Percentiles rank a stretch among this genome's conserved stretches.
Conservation (phyloP, 2,329 filamentous ascomycete genomes). For the Penicillium sp. region DNA sequence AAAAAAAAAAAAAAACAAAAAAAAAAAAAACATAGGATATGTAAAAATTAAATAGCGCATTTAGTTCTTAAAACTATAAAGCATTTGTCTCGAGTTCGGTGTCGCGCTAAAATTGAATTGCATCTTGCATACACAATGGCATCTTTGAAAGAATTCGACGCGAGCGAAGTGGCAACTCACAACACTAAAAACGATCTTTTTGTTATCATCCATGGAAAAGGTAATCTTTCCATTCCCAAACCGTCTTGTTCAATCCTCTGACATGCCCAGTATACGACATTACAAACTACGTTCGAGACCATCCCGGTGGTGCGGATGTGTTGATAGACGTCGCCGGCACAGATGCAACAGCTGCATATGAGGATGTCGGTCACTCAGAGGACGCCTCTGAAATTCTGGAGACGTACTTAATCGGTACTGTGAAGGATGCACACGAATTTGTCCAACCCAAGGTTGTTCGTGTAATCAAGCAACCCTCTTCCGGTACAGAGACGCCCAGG, state of each 20-base stretch:
- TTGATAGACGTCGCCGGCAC: conserved; percentile 41
- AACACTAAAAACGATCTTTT: conserved; percentile 49
- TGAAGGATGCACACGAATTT: conserved; percentile 26
- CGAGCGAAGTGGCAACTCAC: conserved; percentile 46
- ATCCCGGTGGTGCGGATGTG: conserved; percentile 50
- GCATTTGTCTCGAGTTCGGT: background rate
- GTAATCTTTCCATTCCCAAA: conserved; percentile 28
- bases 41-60: background rate
- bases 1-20: too few species aligned
- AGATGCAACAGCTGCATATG: conserved; percentile 43
- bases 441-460: conserved; percentile 23
- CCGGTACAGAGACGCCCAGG: background rate
- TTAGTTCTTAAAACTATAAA: background rate
- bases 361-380: conserved; percentile 47
- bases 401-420: conserved; percentile 34
- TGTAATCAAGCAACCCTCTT: conserved; percentile 14
- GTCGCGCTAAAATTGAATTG: background rate
- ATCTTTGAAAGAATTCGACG: conserved; percentile 14
- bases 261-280: conserved; percentile 54
- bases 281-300: conserved; percentile 58
- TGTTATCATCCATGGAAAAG: conserved; percentile 56
- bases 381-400: conserved; percentile 44
- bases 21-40: too few species aligned
- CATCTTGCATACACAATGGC: background rate
- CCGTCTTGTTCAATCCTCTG: background rate